Evolutionary conservation across 805 yeast species (phyloP), one percentile per base, ranked within the genome.

Genomic region (Barnettozyma pratensis): DNA sequence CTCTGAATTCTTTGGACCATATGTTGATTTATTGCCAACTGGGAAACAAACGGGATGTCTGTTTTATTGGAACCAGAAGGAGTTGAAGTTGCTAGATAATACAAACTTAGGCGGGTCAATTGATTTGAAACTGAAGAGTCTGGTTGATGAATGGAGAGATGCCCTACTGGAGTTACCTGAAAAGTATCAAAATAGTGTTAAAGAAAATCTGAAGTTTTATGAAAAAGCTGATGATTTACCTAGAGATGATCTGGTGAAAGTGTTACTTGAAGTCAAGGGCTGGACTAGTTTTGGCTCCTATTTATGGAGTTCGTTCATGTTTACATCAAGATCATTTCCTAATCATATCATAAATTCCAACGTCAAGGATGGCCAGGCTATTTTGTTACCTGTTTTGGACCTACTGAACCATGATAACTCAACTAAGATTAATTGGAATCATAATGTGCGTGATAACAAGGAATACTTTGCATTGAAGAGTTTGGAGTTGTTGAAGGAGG

Each of bases 241-340:
- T 1, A 45, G 54, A 35, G 54, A 51, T 6, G 50, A 52, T 4
- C 40, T 67, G 0, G 55, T 61, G 31, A 48, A 60, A 1, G 37
- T 53, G 1, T 45, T 59, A 3, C 38, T 53, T 7, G 19, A 41
- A 5, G 49, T 49, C 1, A 10, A 25, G 1, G 68, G 73, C 39
- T 86, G 90, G 90, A 76, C 81, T 6, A 73, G 81, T 42, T 84
- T 86, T 54, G 68, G 80, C 1, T 81, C 82, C 6, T 90, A 82
- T 59, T 61, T 85, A 5, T 90, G 96, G 96, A 79, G 94, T 2
- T 73, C 80, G 28, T 65, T 80, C 31, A 83, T 89, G 12, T 73
- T 87, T 53, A 76, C 85, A 30, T 84, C 96, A 1, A 74, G 97
- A 54, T 81, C 95, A 1, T 90, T 90, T 62, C 97, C 97, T 0